A percentile compares a stretch with the other conserved stretches of the same genome.
Conservation (phyloP, 2,329 filamentous ascomycete genomes). For the Endoconidiophora polonica region DNA sequence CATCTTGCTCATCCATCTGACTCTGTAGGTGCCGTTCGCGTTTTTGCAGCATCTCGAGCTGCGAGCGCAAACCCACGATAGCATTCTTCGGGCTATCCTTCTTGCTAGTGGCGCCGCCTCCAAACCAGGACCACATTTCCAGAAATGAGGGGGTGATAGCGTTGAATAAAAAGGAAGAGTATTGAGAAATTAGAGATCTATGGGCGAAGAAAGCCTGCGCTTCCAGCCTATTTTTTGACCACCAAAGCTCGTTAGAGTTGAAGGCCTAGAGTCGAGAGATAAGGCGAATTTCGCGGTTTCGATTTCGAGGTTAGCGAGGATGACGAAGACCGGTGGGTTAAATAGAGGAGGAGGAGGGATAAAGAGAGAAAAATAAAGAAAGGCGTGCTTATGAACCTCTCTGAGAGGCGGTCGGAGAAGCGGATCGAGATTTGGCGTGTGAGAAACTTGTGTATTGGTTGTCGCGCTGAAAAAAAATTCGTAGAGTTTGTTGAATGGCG, state of each 20-base stretch:
- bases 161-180: no score
- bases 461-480: no score
- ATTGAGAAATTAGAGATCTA: no score
- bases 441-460: not conserved
- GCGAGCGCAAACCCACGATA: slow-evolving; percentile 70
- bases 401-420: not conserved
- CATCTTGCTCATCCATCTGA: slow-evolving; percentile 87
- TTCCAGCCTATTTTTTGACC: no score
- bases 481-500: no score
- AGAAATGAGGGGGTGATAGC: slow-evolving; percentile 3
- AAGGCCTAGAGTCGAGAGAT: no score
- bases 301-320: not conserved
- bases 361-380: not conserved
- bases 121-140: slow-evolving; percentile 68
- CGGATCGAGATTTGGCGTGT: not conserved
- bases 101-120: slow-evolving; percentile 65
- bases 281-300: no score
- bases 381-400: not conserved
- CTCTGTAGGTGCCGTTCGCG: slow-evolving; percentile 78
- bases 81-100: slow-evolving; percentile 96
- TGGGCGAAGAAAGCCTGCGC: no score
- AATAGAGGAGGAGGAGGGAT: not conserved
- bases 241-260: no score
- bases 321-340: not conserved
- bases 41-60: slow-evolving; percentile 96